Conservation (phyloP, 768 basidiomycete genomes). For the Pilatotrama ljubarskyi region DNA sequence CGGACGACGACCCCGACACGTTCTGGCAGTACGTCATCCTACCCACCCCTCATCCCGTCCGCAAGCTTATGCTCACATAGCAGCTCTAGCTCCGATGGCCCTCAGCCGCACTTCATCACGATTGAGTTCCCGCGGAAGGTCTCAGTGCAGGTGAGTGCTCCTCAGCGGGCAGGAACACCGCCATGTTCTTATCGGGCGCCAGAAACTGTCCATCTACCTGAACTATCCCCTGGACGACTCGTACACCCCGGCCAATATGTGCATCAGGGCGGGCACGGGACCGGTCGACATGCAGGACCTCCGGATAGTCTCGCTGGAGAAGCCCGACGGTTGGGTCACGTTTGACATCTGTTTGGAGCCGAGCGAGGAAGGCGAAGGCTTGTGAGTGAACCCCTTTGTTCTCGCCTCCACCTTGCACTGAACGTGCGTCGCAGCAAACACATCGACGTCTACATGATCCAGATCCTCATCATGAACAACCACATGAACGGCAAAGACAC, state of each 20-base stretch:
- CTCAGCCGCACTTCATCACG: constrained; percentile 95
- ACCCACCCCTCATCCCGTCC: not conserved
- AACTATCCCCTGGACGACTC: constrained; percentile 89
- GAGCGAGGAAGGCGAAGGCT: constrained; percentile 75
- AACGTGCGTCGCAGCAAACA: constrained; percentile 58
- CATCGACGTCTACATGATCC: constrained; percentile 85
- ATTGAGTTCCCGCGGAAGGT: constrained; percentile 91
- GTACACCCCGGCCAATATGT: constrained; percentile 91
- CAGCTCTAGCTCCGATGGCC: constrained; percentile 76
- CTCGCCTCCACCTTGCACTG: not conserved
- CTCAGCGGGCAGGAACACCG: too few species aligned
- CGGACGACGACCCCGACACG: constrained; percentile 85
- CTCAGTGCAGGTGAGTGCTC: constrained; percentile 69
- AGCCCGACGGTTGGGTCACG: constrained; percentile 93
- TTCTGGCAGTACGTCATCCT: constrained; percentile 91
- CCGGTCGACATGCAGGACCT: constrained; percentile 92
- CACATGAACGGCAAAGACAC: constrained; percentile 99
- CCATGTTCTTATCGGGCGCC: not conserved
- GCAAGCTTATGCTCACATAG: constrained; percentile 3
- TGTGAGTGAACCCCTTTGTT: constrained; percentile 47
- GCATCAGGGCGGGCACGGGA: constrained; percentile 90
- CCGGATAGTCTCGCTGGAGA: constrained; percentile 77
- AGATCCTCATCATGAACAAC: constrained; percentile 88
- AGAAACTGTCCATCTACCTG: constrained; percentile 88
- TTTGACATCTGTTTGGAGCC: constrained; percentile 82